A percentile compares a stretch with the other conserved stretches of the same genome.
phyloP scores from a whole-genome alignment of 2,329 filamentous ascomycete species.

The Dryadomyces sulphureus region DNA sequence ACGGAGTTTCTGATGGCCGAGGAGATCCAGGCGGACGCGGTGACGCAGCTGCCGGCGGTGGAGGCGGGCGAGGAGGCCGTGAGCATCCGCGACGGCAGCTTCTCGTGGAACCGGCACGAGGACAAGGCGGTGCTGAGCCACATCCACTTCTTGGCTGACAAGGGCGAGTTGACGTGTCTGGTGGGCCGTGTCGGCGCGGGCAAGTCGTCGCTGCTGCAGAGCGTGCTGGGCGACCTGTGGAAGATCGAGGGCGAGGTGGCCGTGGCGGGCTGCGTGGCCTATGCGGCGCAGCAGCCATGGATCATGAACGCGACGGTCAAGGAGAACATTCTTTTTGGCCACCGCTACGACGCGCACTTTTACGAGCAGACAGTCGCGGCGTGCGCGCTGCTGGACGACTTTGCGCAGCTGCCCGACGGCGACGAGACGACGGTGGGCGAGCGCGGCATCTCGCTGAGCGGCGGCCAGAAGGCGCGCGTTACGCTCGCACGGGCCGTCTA shows the following conservation, averaged over 20 bases:
- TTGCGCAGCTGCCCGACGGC: conserved; percentile 81
- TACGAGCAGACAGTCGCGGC: conserved; percentile 88
- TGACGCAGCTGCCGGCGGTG: conserved; percentile 53
- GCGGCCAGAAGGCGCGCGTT: conserved; percentile 88
- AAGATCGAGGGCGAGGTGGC: conserved; percentile 74
- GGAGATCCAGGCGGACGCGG: conserved; percentile 76
- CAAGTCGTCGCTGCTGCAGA: conserved; percentile 84
- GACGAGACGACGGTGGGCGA: conserved; percentile 96
- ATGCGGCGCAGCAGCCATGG: conserved; percentile 88
- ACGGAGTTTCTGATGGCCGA: conserved; percentile 77
- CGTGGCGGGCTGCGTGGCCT: conserved; percentile 70
- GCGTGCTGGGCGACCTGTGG: conserved; percentile 81
- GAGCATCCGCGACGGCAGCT: conserved; percentile 67
- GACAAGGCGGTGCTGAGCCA: conserved; percentile 57
- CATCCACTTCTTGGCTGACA: conserved; percentile 77
- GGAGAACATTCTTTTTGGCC: conserved; percentile 94
- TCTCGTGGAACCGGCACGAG: conserved; percentile 87
- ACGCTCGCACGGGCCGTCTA: conserved; percentile 90
- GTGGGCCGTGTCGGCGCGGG: conserved; percentile 90
- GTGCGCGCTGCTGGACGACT: conserved; percentile 82
- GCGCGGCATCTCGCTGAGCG: conserved; percentile 87
- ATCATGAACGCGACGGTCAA: conserved; percentile 96
- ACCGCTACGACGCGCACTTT: conserved; percentile 84
- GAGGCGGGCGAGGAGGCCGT: conserved; percentile 80
- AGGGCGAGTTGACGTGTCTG: conserved; percentile 84